Evolutionary conservation across 2,329 filamentous ascomycete species (phyloP).

Genomic region (Colletotrichum tropicale): DNA sequence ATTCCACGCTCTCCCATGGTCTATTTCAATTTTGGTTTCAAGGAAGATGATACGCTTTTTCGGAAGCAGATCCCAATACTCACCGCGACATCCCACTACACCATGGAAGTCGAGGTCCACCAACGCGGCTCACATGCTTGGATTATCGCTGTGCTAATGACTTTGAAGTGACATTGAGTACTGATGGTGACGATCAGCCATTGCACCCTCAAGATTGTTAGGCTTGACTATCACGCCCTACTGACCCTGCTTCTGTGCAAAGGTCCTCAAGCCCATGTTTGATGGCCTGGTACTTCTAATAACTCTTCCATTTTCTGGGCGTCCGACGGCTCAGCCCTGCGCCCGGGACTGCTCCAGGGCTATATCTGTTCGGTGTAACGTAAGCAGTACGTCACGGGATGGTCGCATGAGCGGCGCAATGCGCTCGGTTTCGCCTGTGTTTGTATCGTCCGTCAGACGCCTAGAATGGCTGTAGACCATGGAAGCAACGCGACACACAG

Average conservation of each 20-base stretch:
- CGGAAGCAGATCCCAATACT: conserved; percentile 59
- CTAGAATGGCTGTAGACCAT: not conserved
- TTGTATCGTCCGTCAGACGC: conserved; percentile 22
- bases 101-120: conserved; percentile 74
- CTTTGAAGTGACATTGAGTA: not conserved
- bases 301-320: not conserved
- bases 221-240: not conserved
- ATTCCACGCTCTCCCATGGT: conserved; percentile 69
- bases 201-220: not conserved
- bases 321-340: not conserved
- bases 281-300: not conserved
- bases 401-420: not conserved
- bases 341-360: not conserved
- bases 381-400: not conserved
- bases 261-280: not conserved
- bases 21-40: conserved; percentile 82
- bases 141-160: not conserved
- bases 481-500: not conserved
- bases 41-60: conserved; percentile 67
- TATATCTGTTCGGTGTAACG: not conserved
- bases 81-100: conserved; percentile 65
- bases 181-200: not conserved
- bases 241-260: not conserved
- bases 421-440: conserved; percentile 23
- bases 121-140: conserved; percentile 64